Evolutionary conservation across 129 eudicot genomes (phyloP), one percentile per base, ranked within the genome.

Genomic region (Flaveria ramosissima): DNA sequence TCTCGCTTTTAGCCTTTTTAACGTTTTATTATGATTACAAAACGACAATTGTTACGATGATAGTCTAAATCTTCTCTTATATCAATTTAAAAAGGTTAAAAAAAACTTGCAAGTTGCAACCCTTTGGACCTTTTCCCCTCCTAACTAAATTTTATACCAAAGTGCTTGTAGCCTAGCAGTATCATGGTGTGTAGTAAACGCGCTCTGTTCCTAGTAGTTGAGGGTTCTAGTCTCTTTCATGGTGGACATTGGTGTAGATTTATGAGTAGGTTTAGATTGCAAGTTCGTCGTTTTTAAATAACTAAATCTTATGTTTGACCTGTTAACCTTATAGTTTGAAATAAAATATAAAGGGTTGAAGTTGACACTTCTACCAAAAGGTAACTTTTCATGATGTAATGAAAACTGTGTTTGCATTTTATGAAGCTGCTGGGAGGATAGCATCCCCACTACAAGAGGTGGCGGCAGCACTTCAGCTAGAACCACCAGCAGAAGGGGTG

Each of bases 401-500:
- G 3, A 21, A 3, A 42, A 20, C n/a, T 57, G 16, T 72, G 32
- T 65, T 47, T 47, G 81, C 9, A 13, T 48, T 63, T 41, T 20
- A 60, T 83, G 66, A 83, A 92, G 97, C 21, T 90, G 85, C 72
- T 81, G 98, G 98, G 97, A 90, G 85, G 98, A 93, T 47, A 81
- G 52, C 21, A 63, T 79, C 56, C 73, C 80, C 17, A 81, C 68
- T 43, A 85, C 80, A 68, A 82, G 84, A 72, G 85, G 80, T 62
- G 85, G 72, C 20, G 76, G 86, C 53, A 82, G 78, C 56, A 71
- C 80, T 50, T 68, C 80, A 57, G 79, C 85, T 27, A 76, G 87
- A 39, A 84, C 75, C 52, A 26, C 74, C 32, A 51, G 85, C 81
- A 83, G 94, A 36, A 78, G 86, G 55, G 79, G 89, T 13, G 70